Conservation (phyloP, 2,329 filamentous ascomycete species). For the Exophiala lecanii-corni region DNA sequence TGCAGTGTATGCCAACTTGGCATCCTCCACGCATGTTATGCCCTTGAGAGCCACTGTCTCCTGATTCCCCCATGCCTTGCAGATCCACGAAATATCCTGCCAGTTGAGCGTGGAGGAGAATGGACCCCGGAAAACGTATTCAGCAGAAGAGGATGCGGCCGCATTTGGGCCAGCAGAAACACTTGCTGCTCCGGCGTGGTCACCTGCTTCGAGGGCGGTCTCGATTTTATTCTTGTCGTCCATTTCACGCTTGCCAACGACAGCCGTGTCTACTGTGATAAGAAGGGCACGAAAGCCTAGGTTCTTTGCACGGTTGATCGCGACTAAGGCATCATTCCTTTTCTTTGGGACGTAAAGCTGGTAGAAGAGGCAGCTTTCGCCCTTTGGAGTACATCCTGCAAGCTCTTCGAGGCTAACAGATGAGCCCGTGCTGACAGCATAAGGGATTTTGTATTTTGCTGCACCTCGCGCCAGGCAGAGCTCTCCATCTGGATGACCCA, state of each 20-base stretch:
- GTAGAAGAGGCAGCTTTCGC: slow-evolving; percentile 6
- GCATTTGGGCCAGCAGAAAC: slow-evolving; percentile 28
- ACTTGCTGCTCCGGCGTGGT: slow-evolving; percentile 17
- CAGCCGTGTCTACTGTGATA: slow-evolving; percentile 24
- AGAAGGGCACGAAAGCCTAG: slow-evolving; percentile 21
- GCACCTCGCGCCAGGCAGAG: slow-evolving; percentile 34
- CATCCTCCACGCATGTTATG: slow-evolving; percentile 53
- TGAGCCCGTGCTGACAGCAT: background rate
- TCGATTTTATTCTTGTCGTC: slow-evolving; percentile 51
- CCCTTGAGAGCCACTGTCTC: slow-evolving; percentile 54
- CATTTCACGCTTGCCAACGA: slow-evolving; percentile 53
- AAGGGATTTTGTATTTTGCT: slow-evolving; percentile 25
- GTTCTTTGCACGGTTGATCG: slow-evolving; percentile 36
- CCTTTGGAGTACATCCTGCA: background rate
- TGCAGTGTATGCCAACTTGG: slow-evolving; percentile 44
- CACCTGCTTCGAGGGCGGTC: slow-evolving; percentile 24
- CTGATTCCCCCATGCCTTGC: slow-evolving; percentile 38
- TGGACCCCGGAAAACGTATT: slow-evolving; percentile 49
- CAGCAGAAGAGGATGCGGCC: slow-evolving; percentile 42
- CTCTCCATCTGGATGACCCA: slow-evolving; percentile 34
- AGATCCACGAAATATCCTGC: slow-evolving; percentile 53
- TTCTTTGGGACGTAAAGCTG: slow-evolving; percentile 53
- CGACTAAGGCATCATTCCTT: slow-evolving; percentile 42
- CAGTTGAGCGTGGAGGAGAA: slow-evolving; percentile 50
- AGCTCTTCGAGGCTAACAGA: background rate